Evolutionary conservation across 371 early-diverging fungal species (phyloP).

Genomic region (Mortierella sp.): DNA sequence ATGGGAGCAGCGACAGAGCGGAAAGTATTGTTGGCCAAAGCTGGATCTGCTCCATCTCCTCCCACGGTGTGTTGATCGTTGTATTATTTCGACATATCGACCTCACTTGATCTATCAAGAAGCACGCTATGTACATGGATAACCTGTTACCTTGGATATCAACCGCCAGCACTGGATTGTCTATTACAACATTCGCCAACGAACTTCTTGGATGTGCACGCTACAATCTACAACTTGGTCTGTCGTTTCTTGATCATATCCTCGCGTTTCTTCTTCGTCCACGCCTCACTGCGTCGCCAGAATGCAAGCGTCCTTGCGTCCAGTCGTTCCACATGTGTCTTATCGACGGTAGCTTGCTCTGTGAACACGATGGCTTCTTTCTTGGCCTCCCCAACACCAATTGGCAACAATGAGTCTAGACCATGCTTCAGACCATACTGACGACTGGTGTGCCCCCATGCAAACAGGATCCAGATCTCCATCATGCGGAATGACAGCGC

Average conservation of each 20-base stretch:
- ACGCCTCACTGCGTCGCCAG: slow-evolving; percentile 33
- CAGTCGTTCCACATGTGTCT: slow-evolving; percentile 40
- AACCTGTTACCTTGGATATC: too few relatives aligned
- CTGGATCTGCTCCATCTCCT: too few relatives aligned
- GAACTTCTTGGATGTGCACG: too few relatives aligned
- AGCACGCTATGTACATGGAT: too few relatives aligned
- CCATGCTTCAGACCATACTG: slow-evolving; percentile 29
- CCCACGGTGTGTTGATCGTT: too few relatives aligned
- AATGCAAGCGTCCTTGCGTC: slow-evolving; percentile 37
- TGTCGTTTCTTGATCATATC: slow-evolving; percentile 9
- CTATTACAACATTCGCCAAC: too few relatives aligned
- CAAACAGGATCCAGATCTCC: slow-evolving; percentile 47
- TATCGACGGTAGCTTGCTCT: slow-evolving; percentile 43
- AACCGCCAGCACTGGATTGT: too few relatives aligned
- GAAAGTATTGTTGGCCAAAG: too few relatives aligned
- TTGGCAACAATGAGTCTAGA: slow-evolving; percentile 28
- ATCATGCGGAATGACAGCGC: slow-evolving; percentile 22
- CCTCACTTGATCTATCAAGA: too few relatives aligned
- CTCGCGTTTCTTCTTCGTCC: slow-evolving; percentile 22
- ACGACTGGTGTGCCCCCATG: slow-evolving; percentile 43
- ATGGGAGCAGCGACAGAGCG: too few relatives aligned
- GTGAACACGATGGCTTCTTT: slow-evolving; percentile 50
- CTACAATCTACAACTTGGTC: slow-evolving; percentile 15
- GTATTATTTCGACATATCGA: too few relatives aligned
- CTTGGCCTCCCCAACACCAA: slow-evolving; percentile 33